phyloP scores from a whole-genome alignment of 192 early-diverging fungal genomes.

The Geranomyces variabilis region DNA sequence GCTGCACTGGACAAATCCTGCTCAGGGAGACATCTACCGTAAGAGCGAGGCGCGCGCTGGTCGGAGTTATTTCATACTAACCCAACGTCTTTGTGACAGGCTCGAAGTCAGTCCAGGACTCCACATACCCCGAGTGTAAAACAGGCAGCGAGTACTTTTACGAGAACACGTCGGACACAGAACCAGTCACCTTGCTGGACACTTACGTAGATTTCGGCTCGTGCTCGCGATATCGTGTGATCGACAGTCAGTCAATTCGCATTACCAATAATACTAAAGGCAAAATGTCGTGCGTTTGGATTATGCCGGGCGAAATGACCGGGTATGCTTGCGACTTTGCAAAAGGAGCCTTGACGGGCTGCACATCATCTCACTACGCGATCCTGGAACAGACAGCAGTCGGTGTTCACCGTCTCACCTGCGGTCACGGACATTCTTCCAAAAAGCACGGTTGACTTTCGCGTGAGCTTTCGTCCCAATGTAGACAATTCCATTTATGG shows the following conservation, averaged over 20 bases:
- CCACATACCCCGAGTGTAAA: slow-evolving; percentile 44
- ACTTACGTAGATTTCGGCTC: slow-evolving; percentile 59
- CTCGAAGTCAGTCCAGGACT: slow-evolving; percentile 35
- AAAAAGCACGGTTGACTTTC: slow-evolving; percentile 49
- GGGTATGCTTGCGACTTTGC: slow-evolving; percentile 13
- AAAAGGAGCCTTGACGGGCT: neutral
- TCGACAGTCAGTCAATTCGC: slow-evolving; percentile 49
- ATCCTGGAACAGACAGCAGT: slow-evolving; percentile 37
- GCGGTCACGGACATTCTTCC: slow-evolving; percentile 47
- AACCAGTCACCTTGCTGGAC: slow-evolving; percentile 50
- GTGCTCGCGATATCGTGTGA: slow-evolving; percentile 56
- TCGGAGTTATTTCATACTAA: too few relatives aligned
- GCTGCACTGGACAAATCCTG: slow-evolving; percentile 34
- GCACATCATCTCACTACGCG: neutral
- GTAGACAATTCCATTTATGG: slow-evolving; percentile 61
- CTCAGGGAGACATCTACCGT: slow-evolving; percentile 14
- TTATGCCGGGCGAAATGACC: slow-evolving; percentile 43
- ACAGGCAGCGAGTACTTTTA: slow-evolving; percentile 58
- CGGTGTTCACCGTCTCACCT: slow-evolving; percentile 53
- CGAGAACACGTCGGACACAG: slow-evolving; percentile 41
- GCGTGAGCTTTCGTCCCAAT: slow-evolving; percentile 53
- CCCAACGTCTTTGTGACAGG: neutral
- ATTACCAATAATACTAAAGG: slow-evolving; percentile 58
- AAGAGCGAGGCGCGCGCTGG: neutral
- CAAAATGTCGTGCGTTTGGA: slow-evolving; percentile 63